Conservation (phyloP, 768 basidiomycete species). For the Macrolepiota fuliginosa region DNA sequence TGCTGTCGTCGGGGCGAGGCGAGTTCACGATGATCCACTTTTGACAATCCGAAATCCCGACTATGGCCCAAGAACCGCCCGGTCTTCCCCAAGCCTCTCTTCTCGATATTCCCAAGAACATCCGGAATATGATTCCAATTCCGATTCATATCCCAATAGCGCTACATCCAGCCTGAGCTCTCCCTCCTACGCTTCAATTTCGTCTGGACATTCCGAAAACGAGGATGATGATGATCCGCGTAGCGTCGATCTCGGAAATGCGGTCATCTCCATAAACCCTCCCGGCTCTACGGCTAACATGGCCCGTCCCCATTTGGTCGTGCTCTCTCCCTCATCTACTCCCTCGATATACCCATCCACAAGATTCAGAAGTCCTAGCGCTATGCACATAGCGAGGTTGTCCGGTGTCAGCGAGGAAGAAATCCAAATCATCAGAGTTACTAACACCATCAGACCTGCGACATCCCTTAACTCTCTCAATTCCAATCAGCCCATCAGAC, state of each 20-base stretch:
- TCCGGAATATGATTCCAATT: constrained; percentile 1
- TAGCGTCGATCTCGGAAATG: background rate
- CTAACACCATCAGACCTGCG: background rate
- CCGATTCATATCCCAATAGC: background rate
- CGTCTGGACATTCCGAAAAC: background rate
- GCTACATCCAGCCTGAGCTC: background rate
- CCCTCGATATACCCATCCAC: background rate
- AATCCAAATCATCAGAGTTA: background rate
- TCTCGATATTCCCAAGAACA: background rate
- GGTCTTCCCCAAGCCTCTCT: background rate
- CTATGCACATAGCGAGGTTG: background rate
- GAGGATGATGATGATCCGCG: background rate
- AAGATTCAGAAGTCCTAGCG: background rate
- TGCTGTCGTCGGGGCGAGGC: background rate
- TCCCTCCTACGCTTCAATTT: background rate
- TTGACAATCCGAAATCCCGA: background rate
- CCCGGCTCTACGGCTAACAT: background rate
- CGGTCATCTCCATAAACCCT: background rate
- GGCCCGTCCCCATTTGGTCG: background rate
- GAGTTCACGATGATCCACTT: background rate
- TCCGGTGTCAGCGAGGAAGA: background rate
- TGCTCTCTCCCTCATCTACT: background rate
- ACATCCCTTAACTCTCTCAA: background rate
- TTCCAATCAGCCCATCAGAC: no score
- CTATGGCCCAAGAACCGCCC: background rate